phyloP scores from a whole-genome alignment of 1,284 basidiomycete genomes.

The Cutaneotrichosporon cyanovorans region DNA sequence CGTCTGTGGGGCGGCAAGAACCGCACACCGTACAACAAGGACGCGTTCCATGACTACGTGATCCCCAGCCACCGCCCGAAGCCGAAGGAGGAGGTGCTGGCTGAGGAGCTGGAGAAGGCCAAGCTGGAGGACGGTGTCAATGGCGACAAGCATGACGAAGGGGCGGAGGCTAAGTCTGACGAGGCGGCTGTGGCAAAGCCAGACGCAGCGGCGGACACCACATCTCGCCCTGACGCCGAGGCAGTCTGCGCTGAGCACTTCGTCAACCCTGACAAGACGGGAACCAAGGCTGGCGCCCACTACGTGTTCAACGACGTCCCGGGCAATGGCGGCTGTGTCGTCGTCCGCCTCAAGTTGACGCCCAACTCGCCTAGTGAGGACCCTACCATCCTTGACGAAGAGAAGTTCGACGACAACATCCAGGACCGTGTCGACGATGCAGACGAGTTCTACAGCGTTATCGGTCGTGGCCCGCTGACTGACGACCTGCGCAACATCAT shows the following conservation, averaged over 20 bases:
- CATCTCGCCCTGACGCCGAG: conserved; percentile 1
- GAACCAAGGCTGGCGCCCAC: conserved; percentile 89
- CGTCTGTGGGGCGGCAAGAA: conserved; percentile 85
- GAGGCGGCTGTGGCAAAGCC: conserved; percentile 29
- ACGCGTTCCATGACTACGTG: conserved; percentile 98
- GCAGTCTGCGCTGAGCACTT: conserved; percentile 47
- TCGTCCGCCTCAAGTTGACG: conserved; percentile 89
- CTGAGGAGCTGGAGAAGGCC: conserved; percentile 34
- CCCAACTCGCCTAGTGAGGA: conserved; percentile 67
- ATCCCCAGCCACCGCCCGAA: conserved; percentile 64
- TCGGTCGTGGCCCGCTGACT: conserved; percentile 71
- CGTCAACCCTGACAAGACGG: conserved; percentile 78
- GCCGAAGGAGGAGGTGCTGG: conserved; percentile 29
- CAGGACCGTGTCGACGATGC: conserved; percentile 86
- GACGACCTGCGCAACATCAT: conserved; percentile 93
- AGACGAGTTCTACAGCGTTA: conserved; percentile 85
- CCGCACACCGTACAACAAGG: conserved; percentile 77
- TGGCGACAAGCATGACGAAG: conserved; percentile 1
- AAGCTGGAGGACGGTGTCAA: conserved; percentile 14
- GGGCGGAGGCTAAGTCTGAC: not conserved
- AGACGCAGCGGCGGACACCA: conserved; percentile 64
- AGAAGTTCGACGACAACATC: conserved; percentile 76
- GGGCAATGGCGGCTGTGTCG: conserved; percentile 83
- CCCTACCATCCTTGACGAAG: conserved; percentile 75
- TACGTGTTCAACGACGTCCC: conserved; percentile 84